Evolutionary conservation across 2,329 filamentous ascomycete genomes (phyloP).

Genomic region (Aureobasidium pullulans): DNA sequence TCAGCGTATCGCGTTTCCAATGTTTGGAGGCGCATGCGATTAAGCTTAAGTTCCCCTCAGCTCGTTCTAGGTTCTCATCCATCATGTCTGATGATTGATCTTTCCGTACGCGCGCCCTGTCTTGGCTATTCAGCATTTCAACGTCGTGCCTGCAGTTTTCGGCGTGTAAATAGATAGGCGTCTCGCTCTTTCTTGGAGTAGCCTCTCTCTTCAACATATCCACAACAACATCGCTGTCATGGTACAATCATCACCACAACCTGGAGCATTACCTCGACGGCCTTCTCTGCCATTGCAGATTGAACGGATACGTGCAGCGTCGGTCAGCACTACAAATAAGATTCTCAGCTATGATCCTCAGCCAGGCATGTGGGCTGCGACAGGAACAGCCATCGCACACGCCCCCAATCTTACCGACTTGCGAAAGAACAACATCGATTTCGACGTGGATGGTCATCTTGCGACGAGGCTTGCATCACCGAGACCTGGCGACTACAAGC

Average conservation of each 20-base stretch:
- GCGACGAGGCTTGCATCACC: not conserved
- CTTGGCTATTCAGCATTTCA: not conserved
- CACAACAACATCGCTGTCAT: not conserved
- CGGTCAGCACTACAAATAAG: constrained; percentile 8
- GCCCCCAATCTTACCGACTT: constrained; percentile 39
- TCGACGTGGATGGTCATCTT: constrained; percentile 8
- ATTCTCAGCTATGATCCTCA: constrained; percentile 24
- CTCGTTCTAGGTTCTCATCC: not conserved
- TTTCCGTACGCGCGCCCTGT: not conserved
- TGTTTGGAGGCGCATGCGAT: not conserved
- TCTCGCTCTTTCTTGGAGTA: not conserved
- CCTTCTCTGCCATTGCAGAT: not conserved
- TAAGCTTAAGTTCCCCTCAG: not conserved
- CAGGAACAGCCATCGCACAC: constrained; percentile 32
- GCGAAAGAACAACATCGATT: not conserved
- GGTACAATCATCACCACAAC: not conserved
- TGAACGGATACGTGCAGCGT: constrained; percentile 1
- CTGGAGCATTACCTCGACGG: not conserved
- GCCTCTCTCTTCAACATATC: not conserved
- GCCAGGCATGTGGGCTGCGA: constrained; percentile 39
- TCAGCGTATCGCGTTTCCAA: not conserved
- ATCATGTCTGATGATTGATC: not conserved
- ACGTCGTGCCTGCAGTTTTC: not conserved
- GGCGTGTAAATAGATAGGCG: not conserved
- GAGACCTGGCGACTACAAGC: not conserved